Percentiles rank a stretch among this genome's conserved stretches.
Conservation (phyloP, 768 basidiomycete species). For the Pholiota molesta region DNA sequence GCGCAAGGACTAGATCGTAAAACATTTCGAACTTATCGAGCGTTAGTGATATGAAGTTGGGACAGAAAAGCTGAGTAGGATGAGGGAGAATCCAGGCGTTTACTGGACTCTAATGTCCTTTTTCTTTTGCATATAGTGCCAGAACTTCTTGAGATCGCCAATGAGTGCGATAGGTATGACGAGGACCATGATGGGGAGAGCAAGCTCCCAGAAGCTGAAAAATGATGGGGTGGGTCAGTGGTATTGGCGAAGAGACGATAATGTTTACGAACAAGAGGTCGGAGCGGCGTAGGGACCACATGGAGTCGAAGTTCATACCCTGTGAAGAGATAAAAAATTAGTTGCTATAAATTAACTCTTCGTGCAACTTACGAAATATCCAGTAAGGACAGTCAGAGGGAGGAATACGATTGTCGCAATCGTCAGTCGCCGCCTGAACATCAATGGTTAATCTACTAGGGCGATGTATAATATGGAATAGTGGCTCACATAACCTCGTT, state of each 20-base stretch:
- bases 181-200: constrained; percentile 58
- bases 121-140: constrained; percentile 51
- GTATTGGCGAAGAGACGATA: background rate
- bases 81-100: background rate
- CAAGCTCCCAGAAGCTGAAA: constrained; percentile 67
- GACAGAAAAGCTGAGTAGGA: background rate
- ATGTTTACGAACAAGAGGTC: constrained; percentile 46
- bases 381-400: constrained; percentile 69
- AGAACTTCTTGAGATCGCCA: constrained; percentile 48
- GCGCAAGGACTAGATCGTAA: background rate
- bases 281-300: constrained; percentile 50
- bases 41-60: background rate
- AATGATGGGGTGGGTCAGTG: background rate
- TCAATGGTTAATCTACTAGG: background rate
- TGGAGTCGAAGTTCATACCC: constrained; percentile 67
- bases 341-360: background rate
- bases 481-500: constrained; percentile 68
- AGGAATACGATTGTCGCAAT: constrained; percentile 73
- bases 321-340: constrained; percentile 22
- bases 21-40: background rate
- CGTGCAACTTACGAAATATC: constrained; percentile 51
- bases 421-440: constrained; percentile 60
- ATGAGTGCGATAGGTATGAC: constrained; percentile 56
- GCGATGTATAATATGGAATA: background rate
- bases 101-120: background rate